Evolutionary conservation across 2,329 filamentous ascomycete species (phyloP).

Genomic region (Pyrenophora graminea): DNA sequence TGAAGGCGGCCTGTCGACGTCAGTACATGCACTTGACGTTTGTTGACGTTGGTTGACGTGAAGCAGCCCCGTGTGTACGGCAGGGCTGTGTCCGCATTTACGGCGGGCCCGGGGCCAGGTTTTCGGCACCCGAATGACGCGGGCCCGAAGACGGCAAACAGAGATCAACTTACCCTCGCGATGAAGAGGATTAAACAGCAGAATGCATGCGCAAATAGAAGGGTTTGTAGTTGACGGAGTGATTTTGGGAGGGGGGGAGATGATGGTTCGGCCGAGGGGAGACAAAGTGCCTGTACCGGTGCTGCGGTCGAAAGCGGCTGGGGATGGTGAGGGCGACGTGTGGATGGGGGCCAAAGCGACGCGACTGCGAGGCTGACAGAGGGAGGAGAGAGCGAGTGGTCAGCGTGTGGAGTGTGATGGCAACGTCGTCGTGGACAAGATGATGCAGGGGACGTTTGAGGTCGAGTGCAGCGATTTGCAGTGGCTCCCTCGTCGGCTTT

Average conservation of each 20-base stretch:
- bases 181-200: background rate
- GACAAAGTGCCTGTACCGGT: background rate
- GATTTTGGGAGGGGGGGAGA: too few relatives aligned
- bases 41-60: background rate
- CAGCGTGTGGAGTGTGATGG: too few relatives aligned
- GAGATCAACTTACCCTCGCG: conserved; percentile 16
- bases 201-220: background rate
- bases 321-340: conserved; percentile 1
- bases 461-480: conserved; percentile 8
- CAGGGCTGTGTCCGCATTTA: conserved; percentile 16
- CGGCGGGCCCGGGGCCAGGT: conserved; percentile 18
- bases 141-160: background rate
- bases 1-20: conserved; percentile 12
- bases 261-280: background rate
- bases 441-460: background rate
- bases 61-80: conserved; percentile 13
- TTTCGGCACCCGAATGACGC: conserved; percentile 16
- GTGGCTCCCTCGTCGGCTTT: background rate
- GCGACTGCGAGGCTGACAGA: conserved; percentile 3
- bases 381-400: background rate
- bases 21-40: conserved; percentile 10
- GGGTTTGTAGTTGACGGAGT: background rate
- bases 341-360: conserved; percentile 3
- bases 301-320: background rate
- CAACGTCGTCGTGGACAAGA: background rate